phyloP scores from a whole-genome alignment of 345 rosid species.

The Firmiana major region DNA sequence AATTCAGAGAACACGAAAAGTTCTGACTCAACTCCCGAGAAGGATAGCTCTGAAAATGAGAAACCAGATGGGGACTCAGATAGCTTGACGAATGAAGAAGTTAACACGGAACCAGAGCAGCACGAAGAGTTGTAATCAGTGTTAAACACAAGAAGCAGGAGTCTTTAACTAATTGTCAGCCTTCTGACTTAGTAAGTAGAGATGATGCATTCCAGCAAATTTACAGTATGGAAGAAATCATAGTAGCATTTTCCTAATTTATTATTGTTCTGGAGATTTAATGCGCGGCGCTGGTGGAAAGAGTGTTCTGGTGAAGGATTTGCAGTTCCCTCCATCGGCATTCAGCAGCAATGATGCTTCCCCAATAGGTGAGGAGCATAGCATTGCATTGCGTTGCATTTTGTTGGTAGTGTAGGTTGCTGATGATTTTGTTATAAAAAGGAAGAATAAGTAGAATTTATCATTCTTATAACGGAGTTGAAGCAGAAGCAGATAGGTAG shows the following conservation, averaged over 20 bases:
- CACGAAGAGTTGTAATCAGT: constrained; percentile 65
- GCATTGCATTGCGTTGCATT: too few species aligned
- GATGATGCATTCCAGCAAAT: neutral
- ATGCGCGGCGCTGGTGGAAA: neutral
- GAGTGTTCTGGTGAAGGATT: neutral
- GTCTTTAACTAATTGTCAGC: neutral
- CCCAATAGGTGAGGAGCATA: neutral
- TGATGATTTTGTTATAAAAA: too few species aligned
- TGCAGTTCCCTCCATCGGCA: neutral
- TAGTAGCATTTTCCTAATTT: neutral
- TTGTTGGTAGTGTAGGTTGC: too few species aligned
- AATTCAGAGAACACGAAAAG: constrained; percentile 24
- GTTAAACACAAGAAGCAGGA: neutral
- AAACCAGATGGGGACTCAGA: constrained; percentile 29
- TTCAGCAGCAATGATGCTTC: neutral
- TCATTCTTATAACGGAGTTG: too few species aligned
- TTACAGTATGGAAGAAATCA: neutral
- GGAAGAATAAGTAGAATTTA: too few species aligned
- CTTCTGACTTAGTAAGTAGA: constrained; percentile 8
- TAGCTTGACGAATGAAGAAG: neutral
- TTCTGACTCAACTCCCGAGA: constrained; percentile 35
- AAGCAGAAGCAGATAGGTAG: too few species aligned
- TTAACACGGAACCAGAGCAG: constrained; percentile 27
- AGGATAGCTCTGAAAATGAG: constrained; percentile 18
- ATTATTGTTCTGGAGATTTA: neutral